Base-by-base conservation (phyloP, 2,329 filamentous ascomycete genomes). In the Scolecobasidium constrictum region DNA sequence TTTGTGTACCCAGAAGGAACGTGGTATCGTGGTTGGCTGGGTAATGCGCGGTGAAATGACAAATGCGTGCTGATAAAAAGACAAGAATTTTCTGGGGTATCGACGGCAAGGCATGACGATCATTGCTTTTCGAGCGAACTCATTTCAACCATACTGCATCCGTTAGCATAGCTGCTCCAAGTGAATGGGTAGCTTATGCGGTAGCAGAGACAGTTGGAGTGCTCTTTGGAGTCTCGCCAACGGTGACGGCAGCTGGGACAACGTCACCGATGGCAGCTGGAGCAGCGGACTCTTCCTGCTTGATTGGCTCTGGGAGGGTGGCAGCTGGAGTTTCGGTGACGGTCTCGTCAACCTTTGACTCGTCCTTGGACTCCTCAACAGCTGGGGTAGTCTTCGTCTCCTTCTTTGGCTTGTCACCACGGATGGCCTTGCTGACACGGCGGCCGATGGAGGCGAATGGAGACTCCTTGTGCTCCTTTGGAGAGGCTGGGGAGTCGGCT, bases 131-230 rank as follows among this genome's bases (percentile, higher is more conserved):
- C 15, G 20, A 11, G 34, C 34, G 16, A 17, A 17, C 17, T 26
- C 35, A 20, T 36, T n/a, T 17, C 28, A 26, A 35, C 34, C 31
- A 23, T 43, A 31, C 21, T 15, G 35, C 26, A 23, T 34, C 35
- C 42, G 17, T 44, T 11, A 16, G 12, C 20, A 44, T 9, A 41
- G 47, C 58, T 55, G 53, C 59, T 56, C 59, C 59, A 63, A 78
- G 75, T 2, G 94, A 67, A 42, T 61, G 26, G 26, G 26, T n/a
- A 31, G 26, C 26, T 31, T 63, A 64, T 49, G 60, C 61, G 55
- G 61, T 59, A 53, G 61, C 56, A 55, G 59, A 52, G 55, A 64
- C 61, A 49, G 58, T 50, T 38, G 59, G 52, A 47, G 52, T 57
- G 51, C 57, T 59, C 57, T 61, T 60, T 46, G 59, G 54, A 53